These are phyloP conservation scores for Leucaena leucocephala DNA, from an alignment of 306 rosid genomes.

Conservation along the genomic window DNA sequence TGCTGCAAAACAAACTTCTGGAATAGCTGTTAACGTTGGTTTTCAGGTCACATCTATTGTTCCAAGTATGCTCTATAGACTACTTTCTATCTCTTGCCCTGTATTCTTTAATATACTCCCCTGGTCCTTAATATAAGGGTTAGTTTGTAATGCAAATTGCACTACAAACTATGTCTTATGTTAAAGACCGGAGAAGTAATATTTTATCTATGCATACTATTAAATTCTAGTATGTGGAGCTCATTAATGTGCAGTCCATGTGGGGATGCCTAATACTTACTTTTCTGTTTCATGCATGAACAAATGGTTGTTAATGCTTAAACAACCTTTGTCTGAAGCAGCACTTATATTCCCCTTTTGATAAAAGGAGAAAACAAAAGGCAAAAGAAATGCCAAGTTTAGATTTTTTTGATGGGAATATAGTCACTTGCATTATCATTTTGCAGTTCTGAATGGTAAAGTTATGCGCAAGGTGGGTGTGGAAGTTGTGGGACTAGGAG, in stretches of 20 bases:
- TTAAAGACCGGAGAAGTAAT: neutral
- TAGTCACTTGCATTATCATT: conserved; percentile 21
- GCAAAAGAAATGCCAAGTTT: neutral
- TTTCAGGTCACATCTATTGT: conserved; percentile 89
- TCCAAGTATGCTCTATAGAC: conserved; percentile 72
- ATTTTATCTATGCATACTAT: conserved; percentile 24
- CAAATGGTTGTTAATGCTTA: neutral
- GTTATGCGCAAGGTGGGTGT: conserved; percentile 91
- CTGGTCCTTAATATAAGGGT: too few species aligned
- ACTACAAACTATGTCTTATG: too few species aligned
- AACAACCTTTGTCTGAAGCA: conserved; percentile 1
- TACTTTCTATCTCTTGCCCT: conserved; percentile 16
- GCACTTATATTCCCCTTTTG: neutral
- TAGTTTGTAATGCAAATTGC: too few species aligned
- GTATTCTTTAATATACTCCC: neutral
- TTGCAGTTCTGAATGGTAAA: conserved; percentile 77
- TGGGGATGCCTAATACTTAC: conserved; percentile 1
- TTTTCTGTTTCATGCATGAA: conserved; percentile 8
- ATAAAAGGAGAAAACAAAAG: neutral
- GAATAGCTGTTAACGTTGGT: conserved; percentile 90
- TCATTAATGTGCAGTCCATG: neutral
- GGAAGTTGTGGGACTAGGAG: conserved; percentile 90
- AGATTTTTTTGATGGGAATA: conserved; percentile 11
- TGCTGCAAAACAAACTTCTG: conserved; percentile 84
- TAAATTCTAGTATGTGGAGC: conserved; percentile 9